These are phyloP conservation scores for Cicer arietinum DNA, from an alignment of 306 rosid genomes.

Conservation along the genomic window DNA sequence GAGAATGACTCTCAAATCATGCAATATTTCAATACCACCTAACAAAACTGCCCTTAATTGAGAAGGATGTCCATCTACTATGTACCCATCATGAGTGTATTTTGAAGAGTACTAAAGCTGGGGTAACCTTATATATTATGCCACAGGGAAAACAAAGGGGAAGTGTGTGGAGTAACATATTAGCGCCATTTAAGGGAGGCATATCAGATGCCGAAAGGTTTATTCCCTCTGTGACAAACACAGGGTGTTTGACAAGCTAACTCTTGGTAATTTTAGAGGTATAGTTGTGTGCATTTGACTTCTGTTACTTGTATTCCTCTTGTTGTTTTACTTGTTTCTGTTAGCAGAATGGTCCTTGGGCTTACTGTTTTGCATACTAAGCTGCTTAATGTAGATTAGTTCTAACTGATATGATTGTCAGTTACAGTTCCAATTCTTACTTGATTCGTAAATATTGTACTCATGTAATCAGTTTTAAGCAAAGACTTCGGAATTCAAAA, in stretches of 20 bases:
- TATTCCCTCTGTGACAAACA: not conserved
- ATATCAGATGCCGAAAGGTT: not conserved
- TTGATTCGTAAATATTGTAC: not conserved
- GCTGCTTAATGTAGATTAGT: not conserved
- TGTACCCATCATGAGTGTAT: not conserved
- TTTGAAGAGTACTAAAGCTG: not conserved
- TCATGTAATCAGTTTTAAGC: not conserved
- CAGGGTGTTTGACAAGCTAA: no score
- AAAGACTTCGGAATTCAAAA: not conserved
- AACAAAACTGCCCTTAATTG: not conserved
- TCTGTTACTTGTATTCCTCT: no score
- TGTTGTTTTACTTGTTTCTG: not conserved
- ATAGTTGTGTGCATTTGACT: no score
- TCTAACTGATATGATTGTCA: not conserved
- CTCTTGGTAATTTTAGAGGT: no score
- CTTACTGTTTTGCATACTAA: not conserved
- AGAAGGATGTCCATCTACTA: not conserved
- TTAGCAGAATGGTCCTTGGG: not conserved
- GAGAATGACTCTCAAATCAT: not conserved
- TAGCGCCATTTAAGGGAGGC: not conserved
- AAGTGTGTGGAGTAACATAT: constrained; percentile 1
- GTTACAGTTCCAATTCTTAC: not conserved
- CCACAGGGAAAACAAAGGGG: not conserved
- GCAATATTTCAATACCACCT: not conserved
- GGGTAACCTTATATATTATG: not conserved